These are phyloP conservation scores for Pseudonectria buxi DNA, from an alignment of 2,329 filamentous ascomycete genomes.

Conservation along the genomic window DNA sequence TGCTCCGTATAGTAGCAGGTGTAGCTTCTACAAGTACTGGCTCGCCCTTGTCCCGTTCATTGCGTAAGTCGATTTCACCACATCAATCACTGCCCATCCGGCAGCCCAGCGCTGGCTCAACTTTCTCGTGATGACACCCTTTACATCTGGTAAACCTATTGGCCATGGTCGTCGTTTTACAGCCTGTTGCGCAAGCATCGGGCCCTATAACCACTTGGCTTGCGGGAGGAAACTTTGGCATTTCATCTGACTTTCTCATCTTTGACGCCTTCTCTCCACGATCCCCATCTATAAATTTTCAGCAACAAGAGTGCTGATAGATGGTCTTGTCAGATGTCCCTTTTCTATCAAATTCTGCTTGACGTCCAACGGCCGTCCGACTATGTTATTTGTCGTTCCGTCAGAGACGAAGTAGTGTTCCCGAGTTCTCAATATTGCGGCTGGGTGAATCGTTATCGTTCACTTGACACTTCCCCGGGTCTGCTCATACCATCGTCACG, in stretches of 20 bases:
- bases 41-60: no score
- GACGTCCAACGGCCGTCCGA: neutral
- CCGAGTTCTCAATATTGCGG: no score
- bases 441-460: no score
- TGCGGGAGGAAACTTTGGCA: slow-evolving; percentile 19
- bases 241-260: slow-evolving; percentile 13
- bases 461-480: no score
- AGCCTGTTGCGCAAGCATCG: no score
- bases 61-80: neutral
- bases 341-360: neutral
- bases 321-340: slow-evolving; percentile 2
- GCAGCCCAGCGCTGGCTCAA: neutral
- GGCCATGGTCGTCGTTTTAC: slow-evolving; percentile 25
- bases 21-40: no score
- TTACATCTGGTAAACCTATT: slow-evolving; percentile 39
- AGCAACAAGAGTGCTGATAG: slow-evolving; percentile 10
- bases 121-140: slow-evolving; percentile 29
- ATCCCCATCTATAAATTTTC: neutral
- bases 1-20: no score
- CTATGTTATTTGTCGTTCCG: no score
- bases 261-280: no score
- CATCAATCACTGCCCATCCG: neutral
- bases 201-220: slow-evolving; percentile 20
- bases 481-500: no score
- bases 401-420: no score